phyloP scores from a whole-genome alignment of 177 flowering plant species.

The Vitis hybrid region DNA sequence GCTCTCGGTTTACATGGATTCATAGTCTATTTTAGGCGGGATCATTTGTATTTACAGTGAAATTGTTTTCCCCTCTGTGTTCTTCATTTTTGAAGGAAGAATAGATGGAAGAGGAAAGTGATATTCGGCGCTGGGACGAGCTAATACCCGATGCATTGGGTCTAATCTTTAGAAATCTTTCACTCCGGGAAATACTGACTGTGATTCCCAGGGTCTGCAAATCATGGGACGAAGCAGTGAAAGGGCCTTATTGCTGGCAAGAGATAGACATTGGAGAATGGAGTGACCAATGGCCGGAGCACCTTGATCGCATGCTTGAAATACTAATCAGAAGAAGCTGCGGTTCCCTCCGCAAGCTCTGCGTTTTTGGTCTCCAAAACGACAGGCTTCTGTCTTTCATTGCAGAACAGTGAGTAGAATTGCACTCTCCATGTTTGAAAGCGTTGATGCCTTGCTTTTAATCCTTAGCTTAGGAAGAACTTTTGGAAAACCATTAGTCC shows the following conservation, averaged over 20 bases:
- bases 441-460: neutral
- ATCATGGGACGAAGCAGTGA: constrained; percentile 63
- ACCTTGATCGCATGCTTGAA: constrained; percentile 55
- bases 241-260: constrained; percentile 88
- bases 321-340: constrained; percentile 58
- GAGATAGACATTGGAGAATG: constrained; percentile 84
- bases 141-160: constrained; percentile 82
- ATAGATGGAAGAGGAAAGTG: constrained; percentile 47
- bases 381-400: constrained; percentile 48
- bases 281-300: constrained; percentile 45
- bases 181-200: constrained; percentile 58
- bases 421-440: neutral
- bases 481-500: neutral
- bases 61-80: neutral
- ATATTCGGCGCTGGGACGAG: constrained; percentile 66
- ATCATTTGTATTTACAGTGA: neutral
- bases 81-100: constrained; percentile 1
- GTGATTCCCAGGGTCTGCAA: constrained; percentile 79
- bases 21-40: neutral
- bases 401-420: constrained; percentile 62
- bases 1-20: neutral
- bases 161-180: constrained; percentile 61
- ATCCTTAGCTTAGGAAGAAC: neutral
- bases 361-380: constrained; percentile 41
- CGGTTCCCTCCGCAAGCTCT: constrained; percentile 62